Evolutionary conservation across 225 moss, liverwort and hornwort species (phyloP).

Genomic region (Thuidium tamariscinum): DNA sequence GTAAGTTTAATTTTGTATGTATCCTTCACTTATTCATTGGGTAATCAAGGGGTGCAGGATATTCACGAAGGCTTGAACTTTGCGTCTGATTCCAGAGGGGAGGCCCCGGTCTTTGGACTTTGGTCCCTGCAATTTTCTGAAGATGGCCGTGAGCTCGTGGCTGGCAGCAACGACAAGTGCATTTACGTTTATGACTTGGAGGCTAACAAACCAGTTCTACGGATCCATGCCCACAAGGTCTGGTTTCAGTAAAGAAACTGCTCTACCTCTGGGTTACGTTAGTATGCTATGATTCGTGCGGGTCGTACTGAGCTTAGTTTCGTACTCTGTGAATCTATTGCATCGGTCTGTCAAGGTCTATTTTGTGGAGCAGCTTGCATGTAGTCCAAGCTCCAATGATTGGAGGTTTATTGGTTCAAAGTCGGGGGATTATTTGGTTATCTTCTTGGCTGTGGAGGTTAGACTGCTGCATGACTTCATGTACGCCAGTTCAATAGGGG

Average conservation of each 20-base stretch:
- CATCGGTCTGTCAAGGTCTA: background rate
- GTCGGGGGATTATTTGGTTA: background rate
- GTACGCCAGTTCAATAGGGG: background rate
- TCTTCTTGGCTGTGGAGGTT: background rate
- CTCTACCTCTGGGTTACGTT: background rate
- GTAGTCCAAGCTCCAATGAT: background rate
- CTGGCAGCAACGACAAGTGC: constrained; percentile 73
- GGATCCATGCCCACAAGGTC: constrained; percentile 65
- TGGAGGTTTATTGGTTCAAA: background rate
- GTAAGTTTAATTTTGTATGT: background rate
- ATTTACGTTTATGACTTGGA: constrained; percentile 90
- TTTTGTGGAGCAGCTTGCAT: background rate
- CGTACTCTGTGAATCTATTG: background rate
- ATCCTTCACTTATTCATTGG: background rate
- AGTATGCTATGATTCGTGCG: background rate
- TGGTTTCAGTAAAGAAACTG: background rate
- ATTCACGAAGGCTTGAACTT: constrained; percentile 85
- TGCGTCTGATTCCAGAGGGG: constrained; percentile 40
- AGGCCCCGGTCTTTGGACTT: constrained; percentile 21
- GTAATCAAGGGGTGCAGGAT: constrained; percentile 40
- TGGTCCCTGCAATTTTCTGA: constrained; percentile 89
- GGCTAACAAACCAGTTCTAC: constrained; percentile 53
- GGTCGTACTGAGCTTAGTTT: background rate
- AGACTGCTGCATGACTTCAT: background rate
- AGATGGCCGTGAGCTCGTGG: constrained; percentile 88